Conservation (phyloP, 805 yeast species). For the Suhomyces prunicola region DNA sequence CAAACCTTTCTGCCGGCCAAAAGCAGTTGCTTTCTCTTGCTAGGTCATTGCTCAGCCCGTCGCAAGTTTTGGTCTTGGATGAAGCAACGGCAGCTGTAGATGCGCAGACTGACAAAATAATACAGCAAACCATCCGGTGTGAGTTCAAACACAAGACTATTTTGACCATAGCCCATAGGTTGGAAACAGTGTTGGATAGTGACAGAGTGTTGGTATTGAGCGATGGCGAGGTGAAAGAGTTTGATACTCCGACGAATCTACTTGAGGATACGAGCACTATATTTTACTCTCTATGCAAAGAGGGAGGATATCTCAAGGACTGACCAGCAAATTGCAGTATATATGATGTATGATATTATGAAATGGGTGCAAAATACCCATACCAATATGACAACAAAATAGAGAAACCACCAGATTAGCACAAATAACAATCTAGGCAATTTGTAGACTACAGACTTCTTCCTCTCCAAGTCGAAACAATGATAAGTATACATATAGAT, state of each 20-base stretch:
- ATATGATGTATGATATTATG: too few species aligned
- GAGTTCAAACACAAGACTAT: conserved; percentile 25
- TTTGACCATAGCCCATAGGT: conserved; percentile 27
- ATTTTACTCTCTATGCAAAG: conserved; percentile 11
- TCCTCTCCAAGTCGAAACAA: too few species aligned
- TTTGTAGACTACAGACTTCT: too few species aligned
- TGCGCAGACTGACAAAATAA: conserved; percentile 26
- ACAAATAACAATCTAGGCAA: too few species aligned
- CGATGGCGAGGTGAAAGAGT: conserved; percentile 21
- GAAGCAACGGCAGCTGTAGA: conserved; percentile 37
- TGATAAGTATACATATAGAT: too few species aligned
- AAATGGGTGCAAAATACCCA: too few species aligned
- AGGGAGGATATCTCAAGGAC: conserved; percentile 6
- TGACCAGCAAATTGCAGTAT: too few species aligned
- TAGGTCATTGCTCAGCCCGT: conserved; percentile 18
- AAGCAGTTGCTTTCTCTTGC: conserved; percentile 23
- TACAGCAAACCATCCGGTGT: conserved; percentile 22
- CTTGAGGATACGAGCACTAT: conserved; percentile 2
- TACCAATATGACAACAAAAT: too few species aligned
- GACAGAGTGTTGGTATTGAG: conserved; percentile 25
- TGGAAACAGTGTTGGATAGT: conserved; percentile 27
- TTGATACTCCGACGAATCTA: conserved; percentile 12
- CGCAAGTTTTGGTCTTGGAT: conserved; percentile 19
- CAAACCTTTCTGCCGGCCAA: conserved; percentile 25
- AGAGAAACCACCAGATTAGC: too few species aligned